Conservation (phyloP, 129 eudicot genomes). For the Erigeron canadensis region DNA sequence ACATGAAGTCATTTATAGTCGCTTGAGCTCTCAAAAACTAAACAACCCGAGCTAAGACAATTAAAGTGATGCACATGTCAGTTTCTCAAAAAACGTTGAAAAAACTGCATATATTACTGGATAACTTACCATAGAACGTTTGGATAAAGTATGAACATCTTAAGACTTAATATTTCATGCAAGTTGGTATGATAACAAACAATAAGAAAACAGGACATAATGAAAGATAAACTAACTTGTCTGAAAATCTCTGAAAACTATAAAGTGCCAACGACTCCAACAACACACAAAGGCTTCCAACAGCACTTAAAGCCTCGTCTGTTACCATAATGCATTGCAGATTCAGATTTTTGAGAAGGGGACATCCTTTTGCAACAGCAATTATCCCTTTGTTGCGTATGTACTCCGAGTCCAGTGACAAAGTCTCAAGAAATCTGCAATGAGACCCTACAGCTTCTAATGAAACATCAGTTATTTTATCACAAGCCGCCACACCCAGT, state of each 20-base stretch:
- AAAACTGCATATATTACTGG: neutral
- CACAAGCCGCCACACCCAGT: constrained; percentile 15
- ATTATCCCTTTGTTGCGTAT: constrained; percentile 4
- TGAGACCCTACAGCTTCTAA: constrained; percentile 17
- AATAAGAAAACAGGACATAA: neutral
- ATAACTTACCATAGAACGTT: neutral
- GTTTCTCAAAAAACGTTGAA: neutral
- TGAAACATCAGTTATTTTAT: constrained; percentile 15
- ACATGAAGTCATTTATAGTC: too few relatives aligned
- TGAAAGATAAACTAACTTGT: constrained; percentile 9
- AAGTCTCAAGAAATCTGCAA: constrained; percentile 11
- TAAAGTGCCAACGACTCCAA: constrained; percentile 13
- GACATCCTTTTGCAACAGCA: constrained; percentile 17
- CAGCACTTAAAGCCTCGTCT: constrained; percentile 13
- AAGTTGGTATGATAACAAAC: neutral
- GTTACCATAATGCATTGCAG: constrained; percentile 12
- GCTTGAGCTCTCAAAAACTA: too few relatives aligned
- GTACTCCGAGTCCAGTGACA: constrained; percentile 4
- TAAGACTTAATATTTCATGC: neutral
- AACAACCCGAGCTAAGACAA: too few relatives aligned
- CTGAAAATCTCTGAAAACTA: constrained; percentile 17
- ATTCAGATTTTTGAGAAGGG: constrained; percentile 1
- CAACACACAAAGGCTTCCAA: constrained; percentile 2
- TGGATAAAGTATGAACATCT: neutral
- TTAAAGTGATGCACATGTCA: neutral